A percentile compares a stretch with the other conserved stretches of the same genome.
phyloP scores from a whole-genome alignment of 768 basidiomycete genomes.

The Auricularia sp. region DNA sequence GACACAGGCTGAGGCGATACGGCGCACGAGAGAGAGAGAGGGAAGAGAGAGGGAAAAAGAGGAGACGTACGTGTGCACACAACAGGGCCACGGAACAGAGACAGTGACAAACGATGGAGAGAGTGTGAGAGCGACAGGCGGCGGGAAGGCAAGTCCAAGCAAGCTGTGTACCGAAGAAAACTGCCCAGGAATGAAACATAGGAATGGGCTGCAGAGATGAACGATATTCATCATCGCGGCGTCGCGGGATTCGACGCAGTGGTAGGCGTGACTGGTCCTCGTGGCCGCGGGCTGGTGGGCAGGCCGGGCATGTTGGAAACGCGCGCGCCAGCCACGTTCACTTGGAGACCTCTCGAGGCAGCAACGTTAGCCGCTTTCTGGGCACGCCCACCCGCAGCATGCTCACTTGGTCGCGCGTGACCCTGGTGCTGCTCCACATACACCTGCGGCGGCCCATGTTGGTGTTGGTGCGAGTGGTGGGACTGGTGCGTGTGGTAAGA shows the following conservation, averaged over 20 bases:
- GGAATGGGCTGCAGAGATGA: not conserved
- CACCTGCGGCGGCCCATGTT: not conserved
- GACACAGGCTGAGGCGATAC: not conserved
- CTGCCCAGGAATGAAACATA: not conserved
- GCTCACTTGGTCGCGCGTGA: not conserved
- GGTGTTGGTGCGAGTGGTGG: not conserved
- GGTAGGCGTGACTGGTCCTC: not conserved
- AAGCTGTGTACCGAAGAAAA: not conserved
- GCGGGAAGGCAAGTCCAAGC: not conserved
- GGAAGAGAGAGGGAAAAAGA: too few relatives aligned
- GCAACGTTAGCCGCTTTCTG: conserved; percentile 48
- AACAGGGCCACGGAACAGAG: not conserved
- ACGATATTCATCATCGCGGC: not conserved
- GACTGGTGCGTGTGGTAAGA: not conserved
- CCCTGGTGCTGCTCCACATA: conserved; percentile 2
- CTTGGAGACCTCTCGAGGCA: conserved; percentile 60
- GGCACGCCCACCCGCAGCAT: not conserved
- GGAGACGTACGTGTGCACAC: not conserved
- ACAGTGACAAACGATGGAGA: not conserved
- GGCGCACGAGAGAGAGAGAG: too few relatives aligned
- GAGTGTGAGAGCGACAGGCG: not conserved
- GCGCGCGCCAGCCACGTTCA: conserved; percentile 33
- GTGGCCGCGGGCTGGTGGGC: conserved; percentile 6
- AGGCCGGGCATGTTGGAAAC: conserved; percentile 3
- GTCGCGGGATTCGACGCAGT: not conserved